A percentile compares a stretch with the other conserved stretches of the same genome.
Evolutionary conservation across 345 rosid genomes (phyloP).

Genomic region (Geranium brycei): DNA sequence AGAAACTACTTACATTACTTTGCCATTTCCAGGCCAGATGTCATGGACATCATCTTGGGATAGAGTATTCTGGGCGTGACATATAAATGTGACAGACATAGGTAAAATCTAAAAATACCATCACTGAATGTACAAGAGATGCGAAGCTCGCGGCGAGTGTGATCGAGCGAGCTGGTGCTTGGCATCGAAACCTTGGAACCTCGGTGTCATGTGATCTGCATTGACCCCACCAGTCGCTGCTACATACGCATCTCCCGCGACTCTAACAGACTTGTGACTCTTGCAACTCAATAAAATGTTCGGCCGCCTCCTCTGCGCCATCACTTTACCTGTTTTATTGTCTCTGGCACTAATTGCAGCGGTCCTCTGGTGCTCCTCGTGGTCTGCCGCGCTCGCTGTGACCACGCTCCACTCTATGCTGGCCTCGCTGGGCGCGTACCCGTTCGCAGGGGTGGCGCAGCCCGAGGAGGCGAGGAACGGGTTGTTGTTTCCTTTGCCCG

Average conservation of each 20-base stretch:
- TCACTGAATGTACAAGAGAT: conserved; percentile 28
- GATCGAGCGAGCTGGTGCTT: conserved; percentile 22
- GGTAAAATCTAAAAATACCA: too few relatives aligned
- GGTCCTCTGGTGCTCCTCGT: conserved; percentile 28
- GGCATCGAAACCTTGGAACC: conserved; percentile 26
- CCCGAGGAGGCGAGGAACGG: conserved; percentile 41
- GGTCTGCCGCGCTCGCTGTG: conserved; percentile 71
- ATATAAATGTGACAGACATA: too few relatives aligned
- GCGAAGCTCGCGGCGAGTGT: conserved; percentile 19
- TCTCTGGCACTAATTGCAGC: conserved; percentile 9
- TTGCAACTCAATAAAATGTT: conserved; percentile 53
- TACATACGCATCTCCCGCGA: conserved; percentile 43
- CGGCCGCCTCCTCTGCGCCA: conserved; percentile 20
- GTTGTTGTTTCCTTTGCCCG: conserved; percentile 48
- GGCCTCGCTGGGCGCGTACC: conserved; percentile 79
- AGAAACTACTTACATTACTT: too few relatives aligned
- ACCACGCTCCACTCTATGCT: conserved; percentile 87
- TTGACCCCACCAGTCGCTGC: conserved; percentile 20
- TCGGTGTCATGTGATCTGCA: conserved; percentile 5
- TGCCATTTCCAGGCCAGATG: too few relatives aligned
- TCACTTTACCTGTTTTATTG: conserved; percentile 12
- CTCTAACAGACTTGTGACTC: conserved; percentile 50
- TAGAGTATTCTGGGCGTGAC: too few relatives aligned
- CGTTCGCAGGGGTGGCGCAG: conserved; percentile 31
- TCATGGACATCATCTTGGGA: too few relatives aligned